Base-by-base conservation (phyloP, 2,329 filamentous ascomycete species). In the Lecanoromycetidae sp. region DNA sequence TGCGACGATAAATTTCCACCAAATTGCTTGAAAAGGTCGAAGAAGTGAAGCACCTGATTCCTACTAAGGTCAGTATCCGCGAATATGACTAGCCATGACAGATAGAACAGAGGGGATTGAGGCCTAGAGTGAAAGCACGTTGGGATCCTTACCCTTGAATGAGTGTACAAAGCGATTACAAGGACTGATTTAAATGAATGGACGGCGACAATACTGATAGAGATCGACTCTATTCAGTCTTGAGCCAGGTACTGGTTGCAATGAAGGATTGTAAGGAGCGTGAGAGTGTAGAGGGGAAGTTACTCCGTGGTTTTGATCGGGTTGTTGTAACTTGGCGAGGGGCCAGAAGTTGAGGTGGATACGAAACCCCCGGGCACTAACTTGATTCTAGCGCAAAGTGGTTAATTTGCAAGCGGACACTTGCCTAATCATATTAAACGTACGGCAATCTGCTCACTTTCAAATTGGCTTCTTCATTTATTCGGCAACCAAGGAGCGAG, bases 81-180 rank as follows among this genome's bases (percentile, higher is more conserved):
- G 27, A 30, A 30, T 39, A 26, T 15, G 23, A 39, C 5, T 26
- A n/a, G n/a, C n/a, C n/a, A n/a, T 27, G 36, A 39, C 13, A 17
- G 36, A 26, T 12, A 39, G 7, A 8, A 26, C n/a, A 27, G 36
- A 39, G 13, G n/a, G n/a, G n/a, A n/a, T n/a, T n/a, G n/a, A n/a
- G n/a, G n/a, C n/a, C n/a, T n/a, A n/a, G n/a, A n/a, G n/a, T n/a
- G n/a, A n/a, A n/a, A n/a, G 7, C 10, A 15, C n/a, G 25, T 41
- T 12, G 15, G 36, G 36, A 39, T 27, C 17, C 10, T 6, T 30
- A 30, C 41, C 34, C 17, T 49, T 30, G 35, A 40, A 45, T 13
- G 47, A 42, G 36, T 41, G 37, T 41, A 47, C 45, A 42, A 47
- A 47, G 45, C 45, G 45, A 47, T 25, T 5, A 32, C 10, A 20